A percentile compares a stretch with the other conserved stretches of the same genome.
These are phyloP conservation scores for Shiraia bambusicola DNA, from an alignment of 2,329 filamentous ascomycete genomes.

Conservation along the genomic window DNA sequence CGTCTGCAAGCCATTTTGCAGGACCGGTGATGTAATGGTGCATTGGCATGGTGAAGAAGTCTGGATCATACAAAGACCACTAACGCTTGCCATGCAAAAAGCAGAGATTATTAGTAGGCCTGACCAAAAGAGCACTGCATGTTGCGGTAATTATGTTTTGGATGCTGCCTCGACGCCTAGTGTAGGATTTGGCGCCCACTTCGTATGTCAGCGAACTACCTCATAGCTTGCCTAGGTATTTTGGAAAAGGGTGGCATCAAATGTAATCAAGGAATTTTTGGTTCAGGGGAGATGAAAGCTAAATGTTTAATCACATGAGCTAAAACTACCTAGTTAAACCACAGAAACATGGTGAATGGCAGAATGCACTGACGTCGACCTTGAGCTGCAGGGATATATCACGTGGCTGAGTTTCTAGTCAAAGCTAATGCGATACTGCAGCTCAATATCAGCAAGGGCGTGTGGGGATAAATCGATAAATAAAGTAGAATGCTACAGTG, in stretches of 20 bases:
- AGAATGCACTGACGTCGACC: too few relatives aligned
- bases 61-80: too few relatives aligned
- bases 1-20: constrained; percentile 26
- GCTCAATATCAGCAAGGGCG: background rate
- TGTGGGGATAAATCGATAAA: background rate
- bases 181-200: constrained; percentile 6
- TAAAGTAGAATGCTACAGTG: background rate
- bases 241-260: too few relatives aligned
- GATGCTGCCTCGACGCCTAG: constrained; percentile 14
- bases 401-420: too few relatives aligned
- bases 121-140: background rate
- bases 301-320: too few relatives aligned
- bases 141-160: constrained; percentile 13
- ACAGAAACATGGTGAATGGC: too few relatives aligned
- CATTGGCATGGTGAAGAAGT: constrained; percentile 20
- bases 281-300: background rate
- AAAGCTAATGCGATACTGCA: too few relatives aligned
- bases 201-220: constrained; percentile 10
- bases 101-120: too few relatives aligned
- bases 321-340: too few relatives aligned
- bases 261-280: too few relatives aligned
- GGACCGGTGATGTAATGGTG: constrained; percentile 7
- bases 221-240: too few relatives aligned
- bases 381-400: too few relatives aligned
- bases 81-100: background rate